Base-by-base conservation (phyloP, 257 asterid genomes). In the Solanum appendiculatum region DNA sequence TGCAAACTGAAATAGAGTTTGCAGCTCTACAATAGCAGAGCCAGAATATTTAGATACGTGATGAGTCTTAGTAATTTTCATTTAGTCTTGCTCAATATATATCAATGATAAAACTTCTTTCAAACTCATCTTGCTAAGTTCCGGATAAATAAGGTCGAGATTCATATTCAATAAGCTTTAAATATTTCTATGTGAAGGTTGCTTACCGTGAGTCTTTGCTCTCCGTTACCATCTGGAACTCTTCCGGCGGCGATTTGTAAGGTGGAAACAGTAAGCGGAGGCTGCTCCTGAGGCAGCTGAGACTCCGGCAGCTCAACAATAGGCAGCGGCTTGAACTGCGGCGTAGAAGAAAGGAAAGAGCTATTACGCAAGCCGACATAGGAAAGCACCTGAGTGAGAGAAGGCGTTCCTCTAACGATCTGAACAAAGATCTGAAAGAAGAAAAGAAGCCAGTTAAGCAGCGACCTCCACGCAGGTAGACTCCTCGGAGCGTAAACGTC, bases 401-500 rank as follows among this genome's bases (percentile, higher is more conserved):
- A 94, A 88, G 98, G 99, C 82, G 98, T 91, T 40, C 98, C 95
- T 66, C 97, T 91, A 80, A 96, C 90, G 97, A 97, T 95, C 99
- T 96, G 98, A 86, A 94, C 89, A 88, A 96, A 97, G 96, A 97
- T 94, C 97, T 92, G 98, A 88, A 94, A 95, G 92, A 96, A 92
- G 93, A 97, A 95, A 27, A 91, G 91, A 48, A 97, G 73, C 98
- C 98, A 97, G 95, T 93, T 95, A 81, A 97, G 82, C 69, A 97
- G 92, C 70, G 97, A 87, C 87, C 96, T 91, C 99, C 99, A 97
- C 66, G 93, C 93, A 91, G 94, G 97, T 46, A 94, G 77, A 82
- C 95, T 93, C 90, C 94, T 93, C 87, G 99, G 98, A 85, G 98
- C 93, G 94, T 93, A 93, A 48, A 94, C 95, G 56, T 93, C 91